phyloP scores from a whole-genome alignment of 2,329 filamentous ascomycete species.

The Trichophyton rubrum region DNA sequence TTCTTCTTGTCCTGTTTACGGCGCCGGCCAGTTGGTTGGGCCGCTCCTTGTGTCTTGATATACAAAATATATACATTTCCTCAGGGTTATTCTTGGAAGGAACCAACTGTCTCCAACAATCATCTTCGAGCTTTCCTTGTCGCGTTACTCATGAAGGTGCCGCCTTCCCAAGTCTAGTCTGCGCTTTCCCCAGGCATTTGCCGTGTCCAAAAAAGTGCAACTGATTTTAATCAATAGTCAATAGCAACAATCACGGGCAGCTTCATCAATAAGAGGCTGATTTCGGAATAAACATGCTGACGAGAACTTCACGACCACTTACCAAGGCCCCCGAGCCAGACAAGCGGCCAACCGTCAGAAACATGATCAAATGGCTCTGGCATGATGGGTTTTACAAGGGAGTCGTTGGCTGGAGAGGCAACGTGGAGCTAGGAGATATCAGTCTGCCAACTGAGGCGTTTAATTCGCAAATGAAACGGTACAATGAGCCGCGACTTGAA shows the following conservation, averaged over 20 bases:
- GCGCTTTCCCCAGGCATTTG: not conserved
- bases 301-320: not conserved
- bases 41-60: not conserved
- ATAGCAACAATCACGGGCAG: too few relatives aligned
- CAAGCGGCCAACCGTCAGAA: constrained; percentile 5
- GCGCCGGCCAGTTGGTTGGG: not conserved
- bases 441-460: not conserved
- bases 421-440: constrained; percentile 3
- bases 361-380: constrained; percentile 14
- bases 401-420: constrained; percentile 10
- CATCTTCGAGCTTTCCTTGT: not conserved
- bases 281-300: not conserved
- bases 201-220: not conserved
- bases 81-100: not conserved
- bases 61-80: constrained; percentile 1
- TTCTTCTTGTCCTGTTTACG: constrained; percentile 7
- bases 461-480: not conserved
- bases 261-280: too few relatives aligned
- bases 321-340: not conserved
- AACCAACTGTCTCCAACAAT: not conserved
- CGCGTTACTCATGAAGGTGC: not conserved
- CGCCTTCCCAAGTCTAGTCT: not conserved
- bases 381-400: constrained; percentile 10
- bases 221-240: too few relatives aligned
- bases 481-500: not conserved